These are phyloP conservation scores for Alternaria metachromatica DNA, from an alignment of 2,329 filamentous ascomycete species.

Conservation along the genomic window DNA sequence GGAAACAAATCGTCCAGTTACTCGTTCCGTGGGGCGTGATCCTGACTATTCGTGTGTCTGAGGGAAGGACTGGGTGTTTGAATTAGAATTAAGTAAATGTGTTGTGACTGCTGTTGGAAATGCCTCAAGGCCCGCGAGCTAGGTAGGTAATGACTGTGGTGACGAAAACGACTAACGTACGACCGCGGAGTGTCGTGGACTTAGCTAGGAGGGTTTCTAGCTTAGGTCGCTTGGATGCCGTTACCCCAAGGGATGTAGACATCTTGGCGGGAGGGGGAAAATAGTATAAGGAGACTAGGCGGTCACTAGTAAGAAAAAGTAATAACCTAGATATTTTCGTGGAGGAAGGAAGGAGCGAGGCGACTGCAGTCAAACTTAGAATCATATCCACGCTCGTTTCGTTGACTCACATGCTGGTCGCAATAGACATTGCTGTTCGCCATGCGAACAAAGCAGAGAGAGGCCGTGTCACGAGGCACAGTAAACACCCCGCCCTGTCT, in stretches of 20 bases:
- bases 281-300: rapidly evolving
- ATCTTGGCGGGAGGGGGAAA: background rate
- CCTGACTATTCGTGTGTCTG: too few species aligned
- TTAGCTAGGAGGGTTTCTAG: background rate
- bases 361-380: background rate
- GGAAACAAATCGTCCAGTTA: background rate
- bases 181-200: background rate
- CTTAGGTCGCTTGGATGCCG: background rate
- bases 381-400: background rate
- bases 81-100: background rate
- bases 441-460: background rate
- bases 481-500: background rate
- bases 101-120: background rate
- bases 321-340: background rate
- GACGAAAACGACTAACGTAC: background rate
- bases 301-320: background rate
- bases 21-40: background rate
- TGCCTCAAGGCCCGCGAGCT: background rate
- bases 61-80: background rate
- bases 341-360: background rate
- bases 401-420: background rate
- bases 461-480: background rate
- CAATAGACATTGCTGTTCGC: background rate
- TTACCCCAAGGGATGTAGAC: background rate
- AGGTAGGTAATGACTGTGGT: background rate